phyloP scores from a whole-genome alignment of 176 grass and related monocot genomes.

The Poa annua region DNA sequence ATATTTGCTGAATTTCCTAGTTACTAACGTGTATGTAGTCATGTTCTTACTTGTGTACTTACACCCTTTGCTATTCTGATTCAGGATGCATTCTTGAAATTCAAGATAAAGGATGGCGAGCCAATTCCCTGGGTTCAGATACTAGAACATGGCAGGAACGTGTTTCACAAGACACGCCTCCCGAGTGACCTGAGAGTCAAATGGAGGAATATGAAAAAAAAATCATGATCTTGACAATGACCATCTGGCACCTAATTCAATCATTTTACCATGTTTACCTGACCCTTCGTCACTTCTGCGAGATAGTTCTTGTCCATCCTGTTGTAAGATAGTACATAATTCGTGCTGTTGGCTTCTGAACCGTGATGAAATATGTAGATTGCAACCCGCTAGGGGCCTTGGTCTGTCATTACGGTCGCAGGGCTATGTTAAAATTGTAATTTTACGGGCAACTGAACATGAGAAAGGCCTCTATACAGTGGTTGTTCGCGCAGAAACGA shows the following conservation, averaged over 20 bases:
- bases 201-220: slow-evolving; percentile 76
- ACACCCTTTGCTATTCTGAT: slow-evolving; percentile 36
- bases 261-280: not conserved
- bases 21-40: slow-evolving; percentile 25
- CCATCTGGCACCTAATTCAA: not conserved
- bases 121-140: slow-evolving; percentile 62
- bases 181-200: slow-evolving; percentile 69
- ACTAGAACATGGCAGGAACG: slow-evolving; percentile 38
- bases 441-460: not conserved
- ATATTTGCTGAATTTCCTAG: not conserved
- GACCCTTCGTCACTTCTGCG: not conserved
- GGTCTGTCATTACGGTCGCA: not conserved
- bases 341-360: not conserved
- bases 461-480: not conserved
- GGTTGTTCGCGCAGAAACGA: not conserved
- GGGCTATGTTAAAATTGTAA: slow-evolving; percentile 2
- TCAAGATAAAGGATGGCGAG: slow-evolving; percentile 13
- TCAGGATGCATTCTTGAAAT: slow-evolving; percentile 59
- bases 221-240: slow-evolving; percentile 14
- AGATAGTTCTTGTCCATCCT: not conserved
- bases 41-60: slow-evolving; percentile 3
- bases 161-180: slow-evolving; percentile 61
- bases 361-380: not conserved
- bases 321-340: slow-evolving; percentile 17
- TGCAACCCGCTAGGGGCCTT: not conserved